Evolutionary conservation across 1,284 basidiomycete genomes (phyloP), one percentile per base, ranked within the genome.

Genomic region (Cronartium quercuum): DNA sequence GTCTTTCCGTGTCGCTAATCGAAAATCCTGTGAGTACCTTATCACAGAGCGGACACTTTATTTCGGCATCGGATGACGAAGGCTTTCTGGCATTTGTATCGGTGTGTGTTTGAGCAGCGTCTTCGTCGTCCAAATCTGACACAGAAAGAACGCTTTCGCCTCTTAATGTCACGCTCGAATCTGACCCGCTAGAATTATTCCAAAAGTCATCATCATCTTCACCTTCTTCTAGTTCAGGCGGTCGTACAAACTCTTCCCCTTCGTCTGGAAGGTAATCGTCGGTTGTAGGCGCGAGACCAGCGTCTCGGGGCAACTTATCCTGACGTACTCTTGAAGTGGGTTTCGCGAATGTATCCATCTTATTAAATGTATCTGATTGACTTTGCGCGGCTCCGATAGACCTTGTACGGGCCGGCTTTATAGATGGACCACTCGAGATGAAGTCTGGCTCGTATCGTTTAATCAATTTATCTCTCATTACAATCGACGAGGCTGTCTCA

Each of bases 1-100:
- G 68, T 35, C 44, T 13, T 51, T 64, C 24, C 2, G 42, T 42
- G 7, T 60, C 51, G 37, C n/a, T 5, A n/a, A 68, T 12, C 15
- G 38, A 38, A 12, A 42, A 2, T 1, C 62, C 29, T 15, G 37
- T 18, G 24, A 71, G 40, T 2, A 6, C 12, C 12, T 44, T 51
- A 21, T 37, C 29, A 44, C 68, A 71, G 44, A 71, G 42, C 6
- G 68, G 68, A 57, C 68, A 71, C 9, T n/a, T 55, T 7, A 24
- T 55, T 24, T 55, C 47, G 29, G 29, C 29, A 29, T 2, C 2
- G 29, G 29, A 29, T 29, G 2, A 29, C 29, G 29, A 29, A 55
- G 47, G 15, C 2, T 18, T n/a, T 55, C 24, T 24, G 3, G 47
- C 47, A 15, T 55, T 15, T 18, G 47, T 13, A 18, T 15, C 24